Percentiles rank a stretch among this genome's conserved stretches.
These are phyloP conservation scores for Penicillium sp. DNA, from an alignment of 2,329 filamentous ascomycete species.

Conservation along the genomic window DNA sequence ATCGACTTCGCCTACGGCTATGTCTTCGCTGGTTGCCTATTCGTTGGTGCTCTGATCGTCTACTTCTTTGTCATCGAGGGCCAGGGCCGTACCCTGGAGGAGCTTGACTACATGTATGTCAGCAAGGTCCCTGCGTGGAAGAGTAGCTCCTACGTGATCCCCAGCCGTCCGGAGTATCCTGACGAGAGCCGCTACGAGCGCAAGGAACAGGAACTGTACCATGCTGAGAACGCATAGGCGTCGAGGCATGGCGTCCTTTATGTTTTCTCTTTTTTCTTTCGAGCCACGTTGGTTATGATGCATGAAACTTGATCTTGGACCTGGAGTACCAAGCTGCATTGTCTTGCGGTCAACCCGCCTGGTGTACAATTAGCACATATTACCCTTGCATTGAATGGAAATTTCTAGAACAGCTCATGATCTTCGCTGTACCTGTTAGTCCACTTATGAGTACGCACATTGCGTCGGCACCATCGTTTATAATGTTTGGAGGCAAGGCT, in stretches of 20 bases:
- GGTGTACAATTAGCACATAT: constrained; percentile 3
- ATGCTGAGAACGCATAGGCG: constrained; percentile 29
- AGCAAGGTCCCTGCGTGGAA: constrained; percentile 57
- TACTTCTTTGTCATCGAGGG: constrained; percentile 75
- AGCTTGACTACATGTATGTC: constrained; percentile 71
- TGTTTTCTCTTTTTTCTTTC: neutral
- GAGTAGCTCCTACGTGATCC: constrained; percentile 48
- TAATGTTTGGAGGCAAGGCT: constrained; percentile 19
- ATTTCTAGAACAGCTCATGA: neutral
- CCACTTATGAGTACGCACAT: constrained; percentile 49
- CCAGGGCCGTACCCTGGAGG: constrained; percentile 65
- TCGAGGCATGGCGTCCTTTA: neutral
- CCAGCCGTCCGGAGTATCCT: constrained; percentile 14
- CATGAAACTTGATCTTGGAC: constrained; percentile 8
- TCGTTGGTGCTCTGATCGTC: constrained; percentile 56
- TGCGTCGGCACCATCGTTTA: constrained; percentile 49
- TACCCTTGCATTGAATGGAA: neutral
- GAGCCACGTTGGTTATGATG: constrained; percentile 3
- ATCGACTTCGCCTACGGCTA: constrained; percentile 73
- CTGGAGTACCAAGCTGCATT: constrained; percentile 9
- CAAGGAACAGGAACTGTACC: constrained; percentile 23
- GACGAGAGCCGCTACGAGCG: constrained; percentile 18
- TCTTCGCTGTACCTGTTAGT: neutral
- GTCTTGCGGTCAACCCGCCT: neutral
- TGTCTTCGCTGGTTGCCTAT: constrained; percentile 68